Evolutionary conservation across 2,329 filamentous ascomycete species (phyloP), one percentile per base, ranked within the genome.

Genomic region (Rhinocladiella similis): DNA sequence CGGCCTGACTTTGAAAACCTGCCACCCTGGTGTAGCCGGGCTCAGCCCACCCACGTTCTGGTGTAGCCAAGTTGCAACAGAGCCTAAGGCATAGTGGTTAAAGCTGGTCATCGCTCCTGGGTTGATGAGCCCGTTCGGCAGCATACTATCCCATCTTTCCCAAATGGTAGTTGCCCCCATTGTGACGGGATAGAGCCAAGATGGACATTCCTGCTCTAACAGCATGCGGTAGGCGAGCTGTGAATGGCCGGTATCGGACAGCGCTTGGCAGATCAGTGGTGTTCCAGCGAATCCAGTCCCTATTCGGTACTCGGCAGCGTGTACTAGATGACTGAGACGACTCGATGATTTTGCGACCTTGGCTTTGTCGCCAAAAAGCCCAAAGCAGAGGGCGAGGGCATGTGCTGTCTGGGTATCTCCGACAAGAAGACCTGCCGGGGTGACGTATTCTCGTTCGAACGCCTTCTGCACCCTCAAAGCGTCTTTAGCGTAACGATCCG

Each of bases 131-230:
- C 71, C 72, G 47, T 75, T 66, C 0, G 72, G 68, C 4, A 71
- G 57, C 65, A 77, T 68, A 45, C 67, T 70, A 56, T 77, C 70
- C 75, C 75, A 77, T 7, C 75, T 66, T 55, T 78, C 75, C 75
- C 74, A 78, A 7, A 71, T 69, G 0, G 74, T 77, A 0, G 75
- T 77, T 0, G 69, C 73, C 2, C 70, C 70, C 73, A 75, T 75
- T 6, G 62, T 68, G 12, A 76, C 68, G 3, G 68, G 71, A 50
- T 75, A 75, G 10, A 77, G 65, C 72, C 72, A 74, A 0, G 68
- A 72, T 0, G 73, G 73, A 20, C 65, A 66, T 9, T 63, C 60
- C 3, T 66, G 69, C 52, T 74, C 66, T 4, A 72, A 66, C 1
- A 77, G 59, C 75, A 77, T 77, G 10, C 69, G 69, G 54, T 77